Base-by-base conservation (phyloP, 78 protist genomes). In the Dictyostelium capitatum region DNA sequence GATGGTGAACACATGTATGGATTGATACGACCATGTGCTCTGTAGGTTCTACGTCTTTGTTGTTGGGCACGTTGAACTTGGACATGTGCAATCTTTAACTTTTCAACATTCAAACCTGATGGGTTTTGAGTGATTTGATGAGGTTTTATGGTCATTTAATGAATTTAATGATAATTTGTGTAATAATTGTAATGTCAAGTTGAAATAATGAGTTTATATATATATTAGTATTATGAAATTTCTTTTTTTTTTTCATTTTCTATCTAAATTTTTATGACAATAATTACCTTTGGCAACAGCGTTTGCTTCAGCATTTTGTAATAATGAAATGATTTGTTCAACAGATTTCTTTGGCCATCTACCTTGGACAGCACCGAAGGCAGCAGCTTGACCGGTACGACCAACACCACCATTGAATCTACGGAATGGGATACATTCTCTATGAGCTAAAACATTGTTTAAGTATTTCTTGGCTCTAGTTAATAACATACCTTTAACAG, bases 21-120 rank as follows among this genome's bases (percentile, higher is more conserved):
- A 85, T 96, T 97, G 92, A 98, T 98, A 41, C 99, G 94, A 83
- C 99, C 99, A 96, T 98, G 99, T 56, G 99, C 99, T 74, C 99
- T 96, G 98, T 97, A 98, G 48, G 99, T 98, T 59, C 99, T 79
- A 59, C 99, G 83, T 82, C 99, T 91, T 89, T 82, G 91, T 90
- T 95, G 80, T 67, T 93, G 97, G 59, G 99, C 99, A 30, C 73
- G 92, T 94, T 98, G 90, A 80, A 97, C 99, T 90, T 91, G 96
- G 79, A 97, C 89, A 97, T 97, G 99, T 2, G 83, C 79, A 69
- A 98, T 83, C 25, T 19, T 59, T 37, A 97, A 79, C 25, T 85
- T 79, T 20, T 94, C 94, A 43, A 54, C 57, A 53, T 97, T 96
- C 32, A 98, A 95, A 10, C 82, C 90, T 37, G 43, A 37, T n/a